Percentiles rank a stretch among this genome's conserved stretches.
Evolutionary conservation across 2,329 filamentous ascomycete species (phyloP).

Genomic region (Reticulascus tulasneorum): DNA sequence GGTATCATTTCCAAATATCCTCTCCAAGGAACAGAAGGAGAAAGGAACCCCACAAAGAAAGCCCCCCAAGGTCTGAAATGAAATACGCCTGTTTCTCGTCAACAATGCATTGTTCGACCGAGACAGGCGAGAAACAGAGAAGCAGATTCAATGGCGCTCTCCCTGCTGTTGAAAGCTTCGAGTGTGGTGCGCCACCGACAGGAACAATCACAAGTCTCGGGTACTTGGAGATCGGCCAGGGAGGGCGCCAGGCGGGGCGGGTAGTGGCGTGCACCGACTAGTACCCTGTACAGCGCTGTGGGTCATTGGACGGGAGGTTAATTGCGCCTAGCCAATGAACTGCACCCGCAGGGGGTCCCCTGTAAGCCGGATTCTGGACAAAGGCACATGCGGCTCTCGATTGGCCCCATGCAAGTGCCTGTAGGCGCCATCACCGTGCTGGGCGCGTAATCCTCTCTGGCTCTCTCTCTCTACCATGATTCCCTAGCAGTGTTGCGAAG

Average conservation of each 20-base stretch:
- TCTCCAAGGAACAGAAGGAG: conserved; percentile 3
- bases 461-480: conserved; percentile 2
- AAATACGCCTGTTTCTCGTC: no score
- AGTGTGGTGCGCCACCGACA: conserved; percentile 10
- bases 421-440: conserved; percentile 18
- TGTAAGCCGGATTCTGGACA: conserved; percentile 12
- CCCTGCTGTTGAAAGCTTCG: conserved; percentile 12
- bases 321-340: conserved; percentile 11
- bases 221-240: conserved; percentile 5
- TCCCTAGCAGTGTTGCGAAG: conserved; percentile 11
- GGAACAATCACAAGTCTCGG: conserved; percentile 9
- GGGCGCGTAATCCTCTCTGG: conserved; percentile 13
- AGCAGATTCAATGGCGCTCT: not conserved
- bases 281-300: not conserved
- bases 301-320: conserved; percentile 12
- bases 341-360: conserved; percentile 1
- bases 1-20: not conserved
- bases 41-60: no score
- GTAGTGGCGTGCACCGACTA: conserved; percentile 4
- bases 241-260: not conserved
- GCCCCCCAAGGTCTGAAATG: no score
- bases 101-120: no score
- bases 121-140: conserved; percentile 3
- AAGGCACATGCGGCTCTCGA: conserved; percentile 17
- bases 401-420: conserved; percentile 17